phyloP scores from a whole-genome alignment of 345 rosid genomes.

The Eucalyptus erythrocorys region DNA sequence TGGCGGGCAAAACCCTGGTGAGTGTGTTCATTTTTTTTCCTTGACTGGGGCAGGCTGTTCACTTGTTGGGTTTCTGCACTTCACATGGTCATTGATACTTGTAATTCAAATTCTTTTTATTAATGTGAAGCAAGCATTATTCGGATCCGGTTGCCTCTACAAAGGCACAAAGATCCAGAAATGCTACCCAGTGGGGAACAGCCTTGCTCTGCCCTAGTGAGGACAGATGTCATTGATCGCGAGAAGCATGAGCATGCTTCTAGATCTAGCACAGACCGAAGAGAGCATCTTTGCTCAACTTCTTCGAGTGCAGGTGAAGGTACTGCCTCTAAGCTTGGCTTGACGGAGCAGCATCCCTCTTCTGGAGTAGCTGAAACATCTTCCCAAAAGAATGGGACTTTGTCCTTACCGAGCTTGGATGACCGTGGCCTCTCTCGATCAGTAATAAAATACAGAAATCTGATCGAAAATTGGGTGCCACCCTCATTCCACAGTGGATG shows the following conservation, averaged over 20 bases:
- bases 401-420: not conserved
- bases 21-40: constrained; percentile 41
- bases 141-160: constrained; percentile 58
- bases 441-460: constrained; percentile 12
- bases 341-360: not conserved
- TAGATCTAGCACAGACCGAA: constrained; percentile 7
- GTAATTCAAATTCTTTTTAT: constrained; percentile 36
- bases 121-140: constrained; percentile 57
- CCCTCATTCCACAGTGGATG: constrained; percentile 2
- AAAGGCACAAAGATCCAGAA: constrained; percentile 44
- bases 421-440: constrained; percentile 16
- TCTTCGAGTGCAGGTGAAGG: constrained; percentile 1
- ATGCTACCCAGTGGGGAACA: constrained; percentile 27
- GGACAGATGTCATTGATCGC: not conserved
- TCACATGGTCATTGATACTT: constrained; percentile 28
- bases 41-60: constrained; percentile 39
- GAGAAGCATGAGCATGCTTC: not conserved
- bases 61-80: constrained; percentile 41
- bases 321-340: not conserved
- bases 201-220: constrained; percentile 21
- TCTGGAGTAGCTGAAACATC: not conserved
- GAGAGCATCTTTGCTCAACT: constrained; percentile 8
- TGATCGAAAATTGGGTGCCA: constrained; percentile 34
- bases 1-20: constrained; percentile 46
- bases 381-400: not conserved